Conservation (phyloP, 805 yeast genomes). For the Starmerella bombicola region DNA sequence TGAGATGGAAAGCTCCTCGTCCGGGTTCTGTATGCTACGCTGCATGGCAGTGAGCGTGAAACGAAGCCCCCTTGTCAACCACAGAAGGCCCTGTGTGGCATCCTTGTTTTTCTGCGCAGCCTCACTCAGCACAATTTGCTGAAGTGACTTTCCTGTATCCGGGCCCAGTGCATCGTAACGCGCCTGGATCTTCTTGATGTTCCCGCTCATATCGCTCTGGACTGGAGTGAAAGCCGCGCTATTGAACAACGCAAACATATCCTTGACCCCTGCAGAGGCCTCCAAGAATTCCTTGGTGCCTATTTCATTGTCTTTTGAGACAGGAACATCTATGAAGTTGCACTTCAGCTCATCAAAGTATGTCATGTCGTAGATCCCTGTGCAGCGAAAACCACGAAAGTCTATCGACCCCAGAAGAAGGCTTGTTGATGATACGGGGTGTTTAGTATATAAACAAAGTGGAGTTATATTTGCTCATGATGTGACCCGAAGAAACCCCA, state of each 20-base stretch:
- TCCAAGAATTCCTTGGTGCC: slow-evolving; percentile 65
- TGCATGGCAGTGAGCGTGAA: slow-evolving; percentile 87
- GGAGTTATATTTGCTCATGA: too few relatives aligned
- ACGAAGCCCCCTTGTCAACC: slow-evolving; percentile 71
- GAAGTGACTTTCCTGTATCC: slow-evolving; percentile 54
- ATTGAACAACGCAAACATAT: slow-evolving; percentile 68
- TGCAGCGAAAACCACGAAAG: too few relatives aligned
- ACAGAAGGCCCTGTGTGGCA: slow-evolving; percentile 81
- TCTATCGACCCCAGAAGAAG: too few relatives aligned
- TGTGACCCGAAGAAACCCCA: too few relatives aligned
- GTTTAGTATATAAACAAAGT: too few relatives aligned
- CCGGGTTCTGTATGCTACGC: slow-evolving; percentile 54
- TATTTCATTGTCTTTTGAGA: slow-evolving; percentile 46
- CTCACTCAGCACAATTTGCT: slow-evolving; percentile 65
- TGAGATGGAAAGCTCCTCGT: slow-evolving; percentile 54
- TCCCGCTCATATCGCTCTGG: slow-evolving; percentile 79
- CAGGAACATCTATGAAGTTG: slow-evolving; percentile 64
- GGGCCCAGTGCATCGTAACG: slow-evolving; percentile 35
- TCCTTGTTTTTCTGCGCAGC: slow-evolving; percentile 51
- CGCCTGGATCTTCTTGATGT: slow-evolving; percentile 61
- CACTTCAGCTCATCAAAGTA: slow-evolving; percentile 69
- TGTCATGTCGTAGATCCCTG: slow-evolving; percentile 29
- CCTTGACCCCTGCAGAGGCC: slow-evolving; percentile 73
- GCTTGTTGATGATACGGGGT: too few relatives aligned
- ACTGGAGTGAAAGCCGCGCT: slow-evolving; percentile 77